Percentiles rank a stretch among this genome's conserved stretches.
These are phyloP conservation scores for Puccinia sorghi DNA, from an alignment of 1,284 basidiomycete species.

Conservation along the genomic window DNA sequence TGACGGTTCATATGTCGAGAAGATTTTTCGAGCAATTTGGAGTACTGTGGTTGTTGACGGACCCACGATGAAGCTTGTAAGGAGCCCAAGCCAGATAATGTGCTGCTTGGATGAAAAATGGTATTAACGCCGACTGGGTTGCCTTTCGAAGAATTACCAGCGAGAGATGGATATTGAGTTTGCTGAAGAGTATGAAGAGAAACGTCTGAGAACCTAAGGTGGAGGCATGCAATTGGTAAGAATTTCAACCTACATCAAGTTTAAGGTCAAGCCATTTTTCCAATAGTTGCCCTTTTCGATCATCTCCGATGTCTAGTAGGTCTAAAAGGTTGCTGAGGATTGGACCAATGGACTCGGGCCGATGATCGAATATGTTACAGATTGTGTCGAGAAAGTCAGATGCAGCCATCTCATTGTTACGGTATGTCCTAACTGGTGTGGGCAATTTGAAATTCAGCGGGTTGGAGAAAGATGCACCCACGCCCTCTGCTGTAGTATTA, in stretches of 20 bases:
- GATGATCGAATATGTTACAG: constrained; percentile 77
- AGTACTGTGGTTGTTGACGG: neutral
- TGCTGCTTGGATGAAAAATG: neutral
- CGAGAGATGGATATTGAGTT: constrained; percentile 44
- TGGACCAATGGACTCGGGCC: constrained; percentile 73
- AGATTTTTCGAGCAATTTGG: neutral
- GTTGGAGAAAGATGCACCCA: neutral
- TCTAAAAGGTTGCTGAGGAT: constrained; percentile 78
- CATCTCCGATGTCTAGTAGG: constrained; percentile 66
- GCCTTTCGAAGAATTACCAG: constrained; percentile 15
- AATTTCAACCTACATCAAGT: constrained; percentile 67
- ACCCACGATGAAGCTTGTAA: constrained; percentile 10
- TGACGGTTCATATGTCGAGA: neutral
- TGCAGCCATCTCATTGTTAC: constrained; percentile 74
- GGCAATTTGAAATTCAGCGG: neutral
- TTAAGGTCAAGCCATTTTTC: constrained; percentile 79
- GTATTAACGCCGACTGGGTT: neutral
- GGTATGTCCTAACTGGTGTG: constrained; percentile 69
- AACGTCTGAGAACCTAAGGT: neutral
- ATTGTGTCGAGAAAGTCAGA: constrained; percentile 82
- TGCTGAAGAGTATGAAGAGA: constrained; percentile 3
- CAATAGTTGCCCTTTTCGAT: constrained; percentile 75
- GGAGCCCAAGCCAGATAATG: neutral
- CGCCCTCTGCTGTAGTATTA: neutral
- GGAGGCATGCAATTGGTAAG: constrained; percentile 29